Conservation (phyloP, 208 protist species). For the Borovskyia barvae region DNA sequence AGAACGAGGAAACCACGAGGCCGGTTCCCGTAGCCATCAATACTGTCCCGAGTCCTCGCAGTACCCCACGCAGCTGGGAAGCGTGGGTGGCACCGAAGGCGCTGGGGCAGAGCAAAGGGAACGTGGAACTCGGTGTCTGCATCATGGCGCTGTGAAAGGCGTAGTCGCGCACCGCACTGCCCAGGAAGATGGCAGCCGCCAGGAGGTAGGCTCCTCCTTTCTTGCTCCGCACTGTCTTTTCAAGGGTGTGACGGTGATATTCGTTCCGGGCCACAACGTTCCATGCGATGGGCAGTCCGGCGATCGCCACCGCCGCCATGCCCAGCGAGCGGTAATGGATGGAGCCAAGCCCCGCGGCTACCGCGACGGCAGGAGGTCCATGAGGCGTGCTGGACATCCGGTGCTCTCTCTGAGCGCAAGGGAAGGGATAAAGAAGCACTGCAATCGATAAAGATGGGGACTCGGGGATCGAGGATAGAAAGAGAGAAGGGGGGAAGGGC, state of each 20-base stretch:
- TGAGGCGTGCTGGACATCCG: not conserved
- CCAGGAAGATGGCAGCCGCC: slow-evolving; percentile 80
- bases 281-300: slow-evolving; percentile 76
- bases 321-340: slow-evolving; percentile 41
- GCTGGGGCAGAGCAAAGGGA: slow-evolving; percentile 23
- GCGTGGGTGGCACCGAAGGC: not conserved
- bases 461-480: not conserved
- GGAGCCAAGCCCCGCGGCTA: not conserved
- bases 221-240: slow-evolving; percentile 35
- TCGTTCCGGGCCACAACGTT: slow-evolving; percentile 90
- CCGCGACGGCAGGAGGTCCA: not conserved
- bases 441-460: not conserved
- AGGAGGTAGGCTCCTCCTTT: slow-evolving; percentile 82
- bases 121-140: slow-evolving; percentile 28
- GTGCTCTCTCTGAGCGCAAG: too few species aligned
- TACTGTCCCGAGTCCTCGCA: slow-evolving; percentile 27
- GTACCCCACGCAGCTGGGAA: not conserved
- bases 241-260: slow-evolving; percentile 80
- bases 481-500: not conserved
- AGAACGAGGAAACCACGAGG: slow-evolving; percentile 74
- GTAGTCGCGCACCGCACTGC: slow-evolving; percentile 64
- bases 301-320: slow-evolving; percentile 51
- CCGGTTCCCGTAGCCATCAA: slow-evolving; percentile 52
- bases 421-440: not conserved
- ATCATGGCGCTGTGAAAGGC: slow-evolving; percentile 63